These are phyloP conservation scores for Panicum hallii DNA, from an alignment of 202 grass and related monocot species.

Conservation along the genomic window DNA sequence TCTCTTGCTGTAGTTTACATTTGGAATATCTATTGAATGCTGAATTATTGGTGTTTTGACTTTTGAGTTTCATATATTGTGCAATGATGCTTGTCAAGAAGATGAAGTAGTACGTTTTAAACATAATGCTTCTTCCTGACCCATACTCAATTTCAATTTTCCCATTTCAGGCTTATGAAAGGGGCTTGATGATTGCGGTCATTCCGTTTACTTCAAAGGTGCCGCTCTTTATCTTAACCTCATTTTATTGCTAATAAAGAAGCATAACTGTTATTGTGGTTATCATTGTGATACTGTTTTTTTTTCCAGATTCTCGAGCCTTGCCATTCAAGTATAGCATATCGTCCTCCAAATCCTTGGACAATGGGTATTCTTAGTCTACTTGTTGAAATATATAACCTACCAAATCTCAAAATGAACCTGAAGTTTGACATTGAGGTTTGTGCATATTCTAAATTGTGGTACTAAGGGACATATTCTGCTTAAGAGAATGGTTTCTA, in stretches of 20 bases:
- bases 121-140: slow-evolving; percentile 27
- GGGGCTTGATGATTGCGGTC: slow-evolving; percentile 96
- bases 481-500: slow-evolving; percentile 35
- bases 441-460: slow-evolving; percentile 45
- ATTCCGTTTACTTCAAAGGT: slow-evolving; percentile 99
- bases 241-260: slow-evolving; percentile 25
- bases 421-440: slow-evolving; percentile 99
- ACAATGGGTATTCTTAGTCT: slow-evolving; percentile 98
- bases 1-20: slow-evolving; percentile 22
- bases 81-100: slow-evolving; percentile 1
- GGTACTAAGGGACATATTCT: slow-evolving; percentile 22
- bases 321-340: slow-evolving; percentile 94
- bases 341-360: slow-evolving; percentile 98
- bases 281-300: slow-evolving; percentile 43
- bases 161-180: slow-evolving; percentile 86
- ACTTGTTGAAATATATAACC: slow-evolving; percentile 94
- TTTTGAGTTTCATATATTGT: slow-evolving; percentile 25
- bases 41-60: slow-evolving; percentile 2
- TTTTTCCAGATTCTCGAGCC: slow-evolving; percentile 83
- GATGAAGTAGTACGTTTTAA: not conserved
- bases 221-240: slow-evolving; percentile 37
- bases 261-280: slow-evolving; percentile 22
- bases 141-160: slow-evolving; percentile 32
- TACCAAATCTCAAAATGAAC: slow-evolving; percentile 99
- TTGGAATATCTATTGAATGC: not conserved